Conservation (phyloP, 106 monocot genomes). For the Phalaenopsis aphrodite region DNA sequence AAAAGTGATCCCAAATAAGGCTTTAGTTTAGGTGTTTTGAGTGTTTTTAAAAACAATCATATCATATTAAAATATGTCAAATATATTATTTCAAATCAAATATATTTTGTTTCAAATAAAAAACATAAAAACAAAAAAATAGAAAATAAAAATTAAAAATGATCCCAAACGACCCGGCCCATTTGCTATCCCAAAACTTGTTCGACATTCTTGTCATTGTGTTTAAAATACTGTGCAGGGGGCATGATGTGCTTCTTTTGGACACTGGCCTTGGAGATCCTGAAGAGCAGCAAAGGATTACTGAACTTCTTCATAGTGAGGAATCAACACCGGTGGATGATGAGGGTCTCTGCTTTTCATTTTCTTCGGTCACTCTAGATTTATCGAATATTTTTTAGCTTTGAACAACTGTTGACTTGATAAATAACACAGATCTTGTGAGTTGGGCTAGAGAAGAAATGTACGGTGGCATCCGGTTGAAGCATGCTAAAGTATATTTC, state of each 20-base stretch:
- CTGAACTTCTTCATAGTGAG: constrained; percentile 49
- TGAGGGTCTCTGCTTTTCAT: constrained; percentile 22
- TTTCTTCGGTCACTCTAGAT: constrained; percentile 7
- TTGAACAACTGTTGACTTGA: not conserved
- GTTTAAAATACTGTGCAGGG: constrained; percentile 32
- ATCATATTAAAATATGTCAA: too few relatives aligned
- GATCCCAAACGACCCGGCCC: too few relatives aligned
- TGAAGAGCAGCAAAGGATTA: constrained; percentile 48
- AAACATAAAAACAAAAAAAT: too few relatives aligned
- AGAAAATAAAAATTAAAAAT: too few relatives aligned
- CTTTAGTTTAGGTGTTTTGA: too few relatives aligned
- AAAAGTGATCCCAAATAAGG: too few relatives aligned
- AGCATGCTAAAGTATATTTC: constrained; percentile 69
- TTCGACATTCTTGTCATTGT: not conserved
- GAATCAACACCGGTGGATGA: constrained; percentile 28
- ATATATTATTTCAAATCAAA: too few relatives aligned
- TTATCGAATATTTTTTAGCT: not conserved
- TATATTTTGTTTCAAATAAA: too few relatives aligned
- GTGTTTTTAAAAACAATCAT: too few relatives aligned
- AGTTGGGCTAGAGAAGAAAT: constrained; percentile 66
- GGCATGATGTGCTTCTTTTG: constrained; percentile 80
- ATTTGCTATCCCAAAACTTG: too few relatives aligned
- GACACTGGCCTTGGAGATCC: constrained; percentile 74
- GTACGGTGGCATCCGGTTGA: constrained; percentile 60
- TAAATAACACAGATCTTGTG: constrained; percentile 34